Base-by-base conservation (phyloP, 2,329 filamentous ascomycete genomes). In the Sarocladium brachiariae region DNA sequence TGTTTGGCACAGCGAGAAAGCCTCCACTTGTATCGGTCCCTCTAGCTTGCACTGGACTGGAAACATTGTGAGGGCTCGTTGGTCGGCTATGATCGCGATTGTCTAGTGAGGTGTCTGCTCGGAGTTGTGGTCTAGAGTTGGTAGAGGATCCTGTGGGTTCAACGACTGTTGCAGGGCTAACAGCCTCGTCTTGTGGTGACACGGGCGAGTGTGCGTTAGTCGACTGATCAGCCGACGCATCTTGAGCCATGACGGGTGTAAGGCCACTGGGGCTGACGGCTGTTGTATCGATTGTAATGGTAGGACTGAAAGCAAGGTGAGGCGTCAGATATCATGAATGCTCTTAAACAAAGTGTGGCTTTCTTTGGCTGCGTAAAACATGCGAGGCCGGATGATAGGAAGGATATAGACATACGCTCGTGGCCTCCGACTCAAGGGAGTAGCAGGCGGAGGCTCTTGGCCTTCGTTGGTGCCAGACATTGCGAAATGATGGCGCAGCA, bases 51-150 rank as follows among this genome's bases (percentile, higher is more conserved):
- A 80, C 70, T 1, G 77, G 77, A 54, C 71, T 81, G 24, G 83
- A 86, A 47, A 89, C 75, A 69, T 88, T 89, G 65, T 87, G 84
- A 8, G 85, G 83, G 56, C 84, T 88, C 11, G 80, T 84, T 1
- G 85, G 85, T 52, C 83, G 74, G 62, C 79, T 84, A n/a, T 43
- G 39, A 54, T 84, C 81, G 56, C 71, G 77, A 64, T 76, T 81
- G 18, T 87, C 84, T 57, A 86, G 84, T 1, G 82, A 83, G 33
- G 73, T 72, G n/a, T 77, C 72, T 13, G 72, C 69, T 54, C 75
- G 73, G 35, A 78, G 61, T 52, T 84, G 77, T 35, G 61, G 59
- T 51, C 56, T 54, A 10, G 56, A 51, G 49, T 58, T 52, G 7
- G 56, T 53, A n/a, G 59, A 55, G 47, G 58, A 57, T 46, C 60